A percentile compares a stretch with the other conserved stretches of the same genome.
These are phyloP conservation scores for Byssothecium circinans DNA, from an alignment of 2,329 filamentous ascomycete species.

Conservation along the genomic window DNA sequence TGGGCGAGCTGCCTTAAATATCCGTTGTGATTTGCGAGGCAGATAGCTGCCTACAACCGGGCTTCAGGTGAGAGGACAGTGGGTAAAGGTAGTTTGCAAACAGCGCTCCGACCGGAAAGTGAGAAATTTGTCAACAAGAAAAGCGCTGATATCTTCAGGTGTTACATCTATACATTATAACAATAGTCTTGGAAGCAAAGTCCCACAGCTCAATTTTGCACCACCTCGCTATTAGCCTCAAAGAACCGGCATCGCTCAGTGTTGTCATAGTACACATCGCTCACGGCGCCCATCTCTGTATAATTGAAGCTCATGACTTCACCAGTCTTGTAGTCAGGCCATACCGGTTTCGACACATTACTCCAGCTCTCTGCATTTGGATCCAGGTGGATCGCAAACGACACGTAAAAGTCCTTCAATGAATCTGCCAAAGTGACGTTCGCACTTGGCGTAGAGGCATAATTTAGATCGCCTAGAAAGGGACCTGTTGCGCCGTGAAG, in stretches of 20 bases:
- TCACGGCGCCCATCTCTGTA: conserved; percentile 10
- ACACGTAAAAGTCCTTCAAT: conserved; percentile 39
- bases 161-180: neutral
- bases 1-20: neutral
- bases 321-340: conserved; percentile 28
- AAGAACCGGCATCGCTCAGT: conserved; percentile 11
- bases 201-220: conserved; percentile 9
- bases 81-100: neutral
- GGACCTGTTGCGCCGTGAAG: conserved; percentile 33
- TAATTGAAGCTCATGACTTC: conserved; percentile 12
- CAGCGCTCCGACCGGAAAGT: neutral
- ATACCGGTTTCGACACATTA: conserved; percentile 24
- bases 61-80: neutral
- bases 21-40: too few species aligned
- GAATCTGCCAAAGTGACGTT: conserved; percentile 38
- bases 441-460: conserved; percentile 13
- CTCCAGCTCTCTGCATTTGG: conserved; percentile 34
- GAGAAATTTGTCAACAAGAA: too few species aligned
- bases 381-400: conserved; percentile 38
- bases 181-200: neutral
- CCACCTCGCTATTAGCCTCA: conserved; percentile 5
- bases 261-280: conserved; percentile 11
- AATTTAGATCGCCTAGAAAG: conserved; percentile 22
- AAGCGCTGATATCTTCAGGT: too few species aligned
- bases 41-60: neutral